Conservation (phyloP, 192 early-diverging fungal species). For the Helicostylum pulchrum region DNA sequence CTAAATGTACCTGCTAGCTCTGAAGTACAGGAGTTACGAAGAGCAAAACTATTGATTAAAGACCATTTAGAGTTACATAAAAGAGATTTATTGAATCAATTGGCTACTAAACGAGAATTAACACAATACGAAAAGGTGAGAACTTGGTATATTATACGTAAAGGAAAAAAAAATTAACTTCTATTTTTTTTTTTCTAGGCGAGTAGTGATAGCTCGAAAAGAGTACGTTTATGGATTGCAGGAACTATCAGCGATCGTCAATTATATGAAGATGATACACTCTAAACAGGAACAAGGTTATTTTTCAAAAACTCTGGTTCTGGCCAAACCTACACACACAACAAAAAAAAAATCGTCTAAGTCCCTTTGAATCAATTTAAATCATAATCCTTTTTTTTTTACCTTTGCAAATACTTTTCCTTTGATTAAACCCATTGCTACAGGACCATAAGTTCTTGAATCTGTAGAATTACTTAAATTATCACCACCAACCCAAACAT, state of each 20-base stretch:
- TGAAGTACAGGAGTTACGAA: not conserved
- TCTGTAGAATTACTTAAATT: constrained; percentile 90
- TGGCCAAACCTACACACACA: constrained; percentile 8
- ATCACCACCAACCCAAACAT: constrained; percentile 92
- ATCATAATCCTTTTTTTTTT: not conserved
- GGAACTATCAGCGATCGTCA: not conserved
- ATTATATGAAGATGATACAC: not conserved
- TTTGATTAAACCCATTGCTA: constrained; percentile 73
- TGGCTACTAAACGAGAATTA: not conserved
- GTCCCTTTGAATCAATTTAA: not conserved
- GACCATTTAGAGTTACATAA: not conserved
- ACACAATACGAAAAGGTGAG: not conserved
- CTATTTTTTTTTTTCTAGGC: not conserved
- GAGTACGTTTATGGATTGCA: constrained; percentile 2
- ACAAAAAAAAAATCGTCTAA: not conserved
- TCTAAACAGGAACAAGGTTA: constrained; percentile 5
- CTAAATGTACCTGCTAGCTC: not conserved
- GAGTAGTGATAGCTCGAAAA: not conserved
- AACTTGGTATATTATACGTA: not conserved
- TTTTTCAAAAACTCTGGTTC: not conserved
- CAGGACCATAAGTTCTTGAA: constrained; percentile 84
- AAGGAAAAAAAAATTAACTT: not conserved
- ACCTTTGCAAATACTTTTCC: constrained; percentile 73
- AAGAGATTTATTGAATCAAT: not conserved
- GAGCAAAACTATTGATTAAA: not conserved